Base-by-base conservation (phyloP, 305 asterid species). In the Ruellia speciosa region DNA sequence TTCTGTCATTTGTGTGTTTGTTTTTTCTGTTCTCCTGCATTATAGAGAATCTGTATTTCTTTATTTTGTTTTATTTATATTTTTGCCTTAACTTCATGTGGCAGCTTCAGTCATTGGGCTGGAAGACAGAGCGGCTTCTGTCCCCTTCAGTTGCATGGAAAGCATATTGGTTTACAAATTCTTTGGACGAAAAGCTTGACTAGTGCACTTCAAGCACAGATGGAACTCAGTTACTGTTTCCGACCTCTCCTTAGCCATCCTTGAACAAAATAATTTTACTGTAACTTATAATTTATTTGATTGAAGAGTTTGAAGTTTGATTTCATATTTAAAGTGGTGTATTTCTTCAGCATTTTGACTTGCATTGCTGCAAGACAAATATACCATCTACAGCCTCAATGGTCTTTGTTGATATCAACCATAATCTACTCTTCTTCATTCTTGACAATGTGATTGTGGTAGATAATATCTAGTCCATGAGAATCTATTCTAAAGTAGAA, bases 61-160 rank as follows among this genome's bases (percentile, higher is more conserved):
- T n/a, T 43, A 4, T n/a, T 43, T 43, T 43, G 7, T 3, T 41
- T 18, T 17, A 17, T 47, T 17, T 18, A 9, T 35, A 51, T 54
- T 10, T 41, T 54, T 55, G 0, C 0, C 51, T 57, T 17, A 14
- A 54, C 41, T 49, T 60, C n/a, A 33, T 58, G 58, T 72, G 69
- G 66, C 95, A 92, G 98, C 90, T 88, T 71, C 81, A 69, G 51
- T 70, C 87, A 14, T 66, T 68, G 0, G 93, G 94, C 48, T 92
- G 98, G 98, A 85, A 80, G 77, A 81, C 96, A 0, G 94, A 87
- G 59, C 94, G 95, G 12, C 93, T 92, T 49, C 64, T 82, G 50
- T 76, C 95, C 13, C 86, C 95, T 35, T 79, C 96, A 0, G 79
- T 92, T 53, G 79, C 79, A 54, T 92, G 98, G 98, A 88, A 84